Evolutionary conservation across 176 grass and related monocot species (phyloP), one percentile per base, ranked within the genome.

Genomic region (Cenchrus purpureus): DNA sequence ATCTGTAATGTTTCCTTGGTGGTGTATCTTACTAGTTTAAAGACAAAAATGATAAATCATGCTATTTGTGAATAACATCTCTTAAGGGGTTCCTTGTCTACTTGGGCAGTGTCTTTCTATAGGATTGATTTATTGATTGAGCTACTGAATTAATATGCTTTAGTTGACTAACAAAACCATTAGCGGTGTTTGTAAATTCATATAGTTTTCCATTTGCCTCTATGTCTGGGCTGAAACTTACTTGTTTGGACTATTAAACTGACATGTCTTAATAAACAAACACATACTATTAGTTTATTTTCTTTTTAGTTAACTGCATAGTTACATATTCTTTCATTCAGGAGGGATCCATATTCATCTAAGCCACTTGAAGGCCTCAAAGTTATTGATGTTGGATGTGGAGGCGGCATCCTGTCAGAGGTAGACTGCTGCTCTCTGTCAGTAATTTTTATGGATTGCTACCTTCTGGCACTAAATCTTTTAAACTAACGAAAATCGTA

Each of bases 381-480:
- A 79, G 89, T 98, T 92, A 86, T 98, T 61, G 96, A 98, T 89
- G 93, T 98, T 89, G 96, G 96, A 92, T 98, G 96, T 82, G 96
- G 96, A 51, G 96, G 96, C 77, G 93, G 96, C 85, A 98, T 98
- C 87, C 80, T 98, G 19, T 91, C 93, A 71, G 93, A 98, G 93
- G 96, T 98, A 92, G 48, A 55, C 52, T 77, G 53, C 34, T 20
- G 68, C 42, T 44, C 11, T 61, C 32, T 51, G n/a, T 46, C 72
- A 31, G 52, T 31, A 25, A 20, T 78, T 82, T 88, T 44, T 31
- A 49, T 20, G 13, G 82, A 71, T 22, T 25, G 12, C 8, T 37
- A 48, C 56, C 43, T 68, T 68, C 70, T 83, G 34, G 1, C 11
- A 70, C 66, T 73, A 50, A 49, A 79, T 43, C 22, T 6, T 20